Base-by-base conservation (phyloP, 169 alveolate genomes). In the Cystoisospora suis region DNA sequence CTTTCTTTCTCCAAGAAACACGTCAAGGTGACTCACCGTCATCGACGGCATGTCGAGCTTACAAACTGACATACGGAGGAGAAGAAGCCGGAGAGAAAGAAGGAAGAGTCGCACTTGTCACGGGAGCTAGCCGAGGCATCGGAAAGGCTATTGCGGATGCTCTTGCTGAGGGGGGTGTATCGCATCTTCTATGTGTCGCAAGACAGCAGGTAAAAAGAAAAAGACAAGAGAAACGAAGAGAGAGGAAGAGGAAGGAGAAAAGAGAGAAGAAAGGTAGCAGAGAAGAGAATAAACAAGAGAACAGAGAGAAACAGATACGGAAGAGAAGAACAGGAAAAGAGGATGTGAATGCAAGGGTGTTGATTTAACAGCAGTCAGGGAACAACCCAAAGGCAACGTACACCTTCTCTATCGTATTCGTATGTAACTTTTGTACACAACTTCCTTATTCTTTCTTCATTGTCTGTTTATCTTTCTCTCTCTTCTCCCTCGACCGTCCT, bases 121-220 rank as follows among this genome's bases (percentile, higher is more conserved):
- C 96, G 58, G 96, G 96, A 2, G 96, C 96, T 15, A 90, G 94
- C 75, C 59, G 96, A 61, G 96, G 96, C 34, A 92, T 94, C 38
- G 96, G 96, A 20, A 85, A 92, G 38, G 79, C 91, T 65, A 83
- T 94, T 32, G 96, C 96, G 36, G 91, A 89, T 42, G 77, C 94
- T 0, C 90, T 94, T 49, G 95, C 94, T 12, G 77, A 91, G 61
- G 91, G 91, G 17, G 93, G 93, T 3, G 96, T 94, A 29, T 86
- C 93, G 44, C 90, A 88, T 23, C 92, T 94, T 38, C 38, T 94
- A 75, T 94, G 96, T 69, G 86, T 94, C 70, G 90, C 94, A 45
- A 87, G 90, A 40, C 81, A 92, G 0, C 96, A 91, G 90, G 96
- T 94, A 34, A 79, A 69, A 6, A 34, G 17, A 59, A 27, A 40